Base-by-base conservation (phyloP, 371 early-diverging fungal genomes). In the Mortierella sp. region DNA sequence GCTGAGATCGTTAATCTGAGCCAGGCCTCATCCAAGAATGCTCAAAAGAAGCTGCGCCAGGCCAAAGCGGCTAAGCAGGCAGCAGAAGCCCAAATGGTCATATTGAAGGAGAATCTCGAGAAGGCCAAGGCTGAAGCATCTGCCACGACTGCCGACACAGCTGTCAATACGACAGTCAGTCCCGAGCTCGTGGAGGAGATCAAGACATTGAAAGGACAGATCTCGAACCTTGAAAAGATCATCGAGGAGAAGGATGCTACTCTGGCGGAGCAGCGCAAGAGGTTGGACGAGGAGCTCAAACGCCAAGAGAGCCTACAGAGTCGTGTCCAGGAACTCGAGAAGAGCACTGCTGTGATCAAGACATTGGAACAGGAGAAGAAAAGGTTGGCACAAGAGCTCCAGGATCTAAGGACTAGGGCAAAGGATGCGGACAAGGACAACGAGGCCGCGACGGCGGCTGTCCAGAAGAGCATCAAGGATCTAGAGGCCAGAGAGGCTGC, bases 261-360 rank as follows among this genome's bases (percentile, higher is more conserved):
- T 23, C 60, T 80, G 52, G 62, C 32, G n/a, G 79, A 79, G 50
- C 68, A 60, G 39, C 75, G 79, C 50, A 56, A 48, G 63, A 78
- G 61, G 50, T 50, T 79, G 54, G 84, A 87, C 27, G 71, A 79
- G 6, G 78, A 83, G 21, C 56, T 87, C 17, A 47, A 58, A 50
- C 61, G 54, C 11, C 66, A 66, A 15, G 50, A 65, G 43, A 24
- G 37, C 3, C 37, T 65, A 17, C 52, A 49, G 39, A 41, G 26
- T 21, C 72, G 49, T 23, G 56, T 72, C 32, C 41, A 49, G 43
- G 62, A 60, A 49, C 55, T 72, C 41, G 73, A 73, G 23, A 34
- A 44, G 24, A 17, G 64, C 15, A 62, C 41, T 5, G 64, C 44
- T 0, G 31, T 43, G 21, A 42, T 56, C n/a, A 34, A 60, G 32